phyloP scores from a whole-genome alignment of 352 stramenopile genomes.

The Phytopythium boreale region DNA sequence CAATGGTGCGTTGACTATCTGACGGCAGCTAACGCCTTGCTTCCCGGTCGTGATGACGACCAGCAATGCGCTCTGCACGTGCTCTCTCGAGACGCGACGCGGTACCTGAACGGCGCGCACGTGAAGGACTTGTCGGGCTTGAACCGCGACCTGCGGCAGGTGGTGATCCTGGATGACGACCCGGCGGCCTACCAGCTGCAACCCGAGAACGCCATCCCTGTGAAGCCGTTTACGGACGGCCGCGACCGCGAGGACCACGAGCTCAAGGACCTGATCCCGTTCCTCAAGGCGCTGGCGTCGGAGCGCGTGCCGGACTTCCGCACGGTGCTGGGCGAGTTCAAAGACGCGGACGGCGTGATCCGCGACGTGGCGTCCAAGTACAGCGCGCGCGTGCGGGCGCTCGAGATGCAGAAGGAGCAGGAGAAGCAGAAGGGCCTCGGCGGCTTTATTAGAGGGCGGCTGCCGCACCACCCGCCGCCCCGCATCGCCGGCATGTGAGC shows the following conservation, averaged over 20 bases:
- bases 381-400: slow-evolving; percentile 61
- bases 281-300: slow-evolving; percentile 77
- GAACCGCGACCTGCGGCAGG: slow-evolving; percentile 77
- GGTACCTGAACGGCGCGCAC: slow-evolving; percentile 78
- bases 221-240: slow-evolving; percentile 77
- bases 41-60: not conserved
- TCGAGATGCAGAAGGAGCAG: slow-evolving; percentile 82
- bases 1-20: too few relatives aligned
- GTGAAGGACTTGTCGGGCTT: slow-evolving; percentile 82
- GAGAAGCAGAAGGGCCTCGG: slow-evolving; percentile 81
- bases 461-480: slow-evolving; percentile 55
- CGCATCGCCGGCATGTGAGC: slow-evolving; percentile 8
- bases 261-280: slow-evolving; percentile 81
- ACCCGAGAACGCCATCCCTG: slow-evolving; percentile 79
- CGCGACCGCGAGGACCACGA: slow-evolving; percentile 77
- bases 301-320: slow-evolving; percentile 78
- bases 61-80: slow-evolving; percentile 78
- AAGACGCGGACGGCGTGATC: slow-evolving; percentile 77
- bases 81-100: slow-evolving; percentile 76
- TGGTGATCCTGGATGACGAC: slow-evolving; percentile 85
- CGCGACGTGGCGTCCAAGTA: slow-evolving; percentile 79
- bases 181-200: slow-evolving; percentile 78
- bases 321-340: slow-evolving; percentile 72
- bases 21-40: not conserved
- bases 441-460: slow-evolving; percentile 73